phyloP scores from a whole-genome alignment of 2,329 filamentous ascomycete genomes.

The Exophiala xenobiotica region DNA sequence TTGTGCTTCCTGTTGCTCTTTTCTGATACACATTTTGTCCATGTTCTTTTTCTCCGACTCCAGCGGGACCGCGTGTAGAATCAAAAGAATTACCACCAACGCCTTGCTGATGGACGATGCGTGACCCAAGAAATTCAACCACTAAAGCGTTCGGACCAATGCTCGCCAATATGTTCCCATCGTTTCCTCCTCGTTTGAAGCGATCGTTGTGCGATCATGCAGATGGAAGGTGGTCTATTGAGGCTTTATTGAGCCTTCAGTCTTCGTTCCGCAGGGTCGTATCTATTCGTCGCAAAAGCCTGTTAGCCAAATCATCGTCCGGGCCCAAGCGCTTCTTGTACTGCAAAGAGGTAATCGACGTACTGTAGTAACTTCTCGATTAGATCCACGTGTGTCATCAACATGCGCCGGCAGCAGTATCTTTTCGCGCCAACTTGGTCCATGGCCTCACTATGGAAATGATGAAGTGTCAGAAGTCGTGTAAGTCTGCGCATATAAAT shows the following conservation, averaged over 20 bases:
- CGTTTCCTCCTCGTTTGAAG: too few relatives aligned
- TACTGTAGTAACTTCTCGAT: conserved; percentile 98
- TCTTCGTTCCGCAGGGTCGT: conserved; percentile 28
- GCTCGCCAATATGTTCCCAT: too few relatives aligned
- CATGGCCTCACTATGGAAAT: conserved; percentile 76
- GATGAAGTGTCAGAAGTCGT: conserved; percentile 15
- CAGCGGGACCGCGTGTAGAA: too few relatives aligned
- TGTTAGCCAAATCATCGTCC: conserved; percentile 5
- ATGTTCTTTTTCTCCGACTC: too few relatives aligned
- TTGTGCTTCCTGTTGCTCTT: too few relatives aligned
- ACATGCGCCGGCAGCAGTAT: conserved; percentile 98
- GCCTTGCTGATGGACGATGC: too few relatives aligned
- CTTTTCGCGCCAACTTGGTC: conserved; percentile 88
- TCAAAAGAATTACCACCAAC: not conserved
- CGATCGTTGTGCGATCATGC: too few relatives aligned
- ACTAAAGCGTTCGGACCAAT: too few relatives aligned
- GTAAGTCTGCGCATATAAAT: not conserved
- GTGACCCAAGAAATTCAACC: too few relatives aligned
- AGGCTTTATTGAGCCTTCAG: conserved; percentile 18
- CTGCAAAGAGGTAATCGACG: conserved; percentile 32
- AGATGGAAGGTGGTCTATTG: too few relatives aligned
- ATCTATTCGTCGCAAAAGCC: conserved; percentile 11
- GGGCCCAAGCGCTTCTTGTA: not conserved
- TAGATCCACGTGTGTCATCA: conserved; percentile 98
- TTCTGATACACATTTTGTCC: too few relatives aligned